Conservation (phyloP, 2,329 filamentous ascomycete species). For the Westerdykella sp. region DNA sequence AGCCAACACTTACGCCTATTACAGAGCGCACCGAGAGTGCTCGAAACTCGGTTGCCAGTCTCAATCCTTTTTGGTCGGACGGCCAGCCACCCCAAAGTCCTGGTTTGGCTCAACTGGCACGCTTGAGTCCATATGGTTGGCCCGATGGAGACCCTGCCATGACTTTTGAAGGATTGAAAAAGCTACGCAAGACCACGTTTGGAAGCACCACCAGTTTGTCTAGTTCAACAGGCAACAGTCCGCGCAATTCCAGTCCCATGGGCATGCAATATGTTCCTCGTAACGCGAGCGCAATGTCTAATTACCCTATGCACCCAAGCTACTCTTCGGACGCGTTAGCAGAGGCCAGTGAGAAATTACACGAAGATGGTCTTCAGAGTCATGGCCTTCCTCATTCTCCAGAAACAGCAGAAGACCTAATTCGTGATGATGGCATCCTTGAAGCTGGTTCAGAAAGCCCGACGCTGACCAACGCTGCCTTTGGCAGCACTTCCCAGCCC, state of each 20-base stretch:
- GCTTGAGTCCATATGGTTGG: conserved; percentile 48
- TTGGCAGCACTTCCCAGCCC: conserved; percentile 1
- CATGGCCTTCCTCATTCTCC: background rate
- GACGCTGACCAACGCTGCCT: conserved; percentile 21
- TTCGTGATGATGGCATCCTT: conserved; percentile 1
- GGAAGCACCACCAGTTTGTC: conserved; percentile 66
- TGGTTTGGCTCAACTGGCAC: conserved; percentile 68
- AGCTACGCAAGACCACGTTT: conserved; percentile 69
- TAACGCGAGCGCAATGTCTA: conserved; percentile 24
- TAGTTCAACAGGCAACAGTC: conserved; percentile 39
- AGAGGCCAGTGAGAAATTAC: background rate
- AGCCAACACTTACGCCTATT: conserved; percentile 92
- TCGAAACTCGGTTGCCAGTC: conserved; percentile 79
- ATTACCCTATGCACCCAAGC: conserved; percentile 10
- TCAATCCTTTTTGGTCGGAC: conserved; percentile 51
- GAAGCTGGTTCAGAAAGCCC: conserved; percentile 21
- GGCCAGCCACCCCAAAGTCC: conserved; percentile 56
- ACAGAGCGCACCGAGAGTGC: conserved; percentile 94
- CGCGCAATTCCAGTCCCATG: conserved; percentile 35
- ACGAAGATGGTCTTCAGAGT: background rate
- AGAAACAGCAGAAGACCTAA: background rate
- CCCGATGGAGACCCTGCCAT: conserved; percentile 58
- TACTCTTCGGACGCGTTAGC: too few relatives aligned
- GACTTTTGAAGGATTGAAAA: conserved; percentile 65
- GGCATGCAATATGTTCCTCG: conserved; percentile 30